Evolutionary conservation across 257 asterid species (phyloP).

Genomic region (Craterostigma plantagineum): DNA sequence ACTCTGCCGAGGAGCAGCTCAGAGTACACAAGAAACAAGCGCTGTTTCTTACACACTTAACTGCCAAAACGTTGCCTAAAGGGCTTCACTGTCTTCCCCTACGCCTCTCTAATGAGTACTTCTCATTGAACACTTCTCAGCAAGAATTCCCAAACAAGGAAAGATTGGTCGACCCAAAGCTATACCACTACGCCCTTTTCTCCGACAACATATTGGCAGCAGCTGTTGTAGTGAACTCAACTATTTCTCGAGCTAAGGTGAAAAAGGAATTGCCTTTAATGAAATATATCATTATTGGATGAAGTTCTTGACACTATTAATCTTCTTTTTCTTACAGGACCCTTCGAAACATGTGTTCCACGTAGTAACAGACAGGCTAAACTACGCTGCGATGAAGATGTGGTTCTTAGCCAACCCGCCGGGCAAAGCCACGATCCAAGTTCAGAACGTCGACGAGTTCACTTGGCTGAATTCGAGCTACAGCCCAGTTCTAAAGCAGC

Average conservation of each 20-base stretch:
- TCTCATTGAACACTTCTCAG: constrained; percentile 25
- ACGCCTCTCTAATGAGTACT: constrained; percentile 38
- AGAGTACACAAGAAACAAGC: constrained; percentile 42
- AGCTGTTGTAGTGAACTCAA: constrained; percentile 45
- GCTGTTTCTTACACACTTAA: constrained; percentile 31
- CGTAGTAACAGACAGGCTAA: constrained; percentile 76
- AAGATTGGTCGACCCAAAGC: constrained; percentile 27
- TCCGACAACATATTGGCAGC: constrained; percentile 44
- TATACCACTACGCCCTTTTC: constrained; percentile 36
- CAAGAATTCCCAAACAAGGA: constrained; percentile 18
- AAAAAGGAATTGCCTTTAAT: too few relatives aligned
- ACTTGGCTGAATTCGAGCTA: constrained; percentile 89
- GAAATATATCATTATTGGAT: too few relatives aligned
- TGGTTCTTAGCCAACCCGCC: constrained; percentile 91
- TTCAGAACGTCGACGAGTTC: constrained; percentile 75
- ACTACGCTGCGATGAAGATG: constrained; percentile 89
- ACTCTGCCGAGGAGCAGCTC: constrained; percentile 47
- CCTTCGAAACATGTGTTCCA: constrained; percentile 72
- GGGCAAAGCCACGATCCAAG: constrained; percentile 44
- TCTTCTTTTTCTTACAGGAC: constrained; percentile 25
- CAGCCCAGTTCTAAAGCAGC: constrained; percentile 84
- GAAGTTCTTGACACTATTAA: neutral
- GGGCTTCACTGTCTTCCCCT: constrained; percentile 56
- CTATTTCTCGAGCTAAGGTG: constrained; percentile 31
- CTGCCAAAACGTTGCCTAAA: constrained; percentile 42